These are phyloP conservation scores for Geotrichum histeridarum DNA, from an alignment of 1,139 yeast species.

Conservation along the genomic window DNA sequence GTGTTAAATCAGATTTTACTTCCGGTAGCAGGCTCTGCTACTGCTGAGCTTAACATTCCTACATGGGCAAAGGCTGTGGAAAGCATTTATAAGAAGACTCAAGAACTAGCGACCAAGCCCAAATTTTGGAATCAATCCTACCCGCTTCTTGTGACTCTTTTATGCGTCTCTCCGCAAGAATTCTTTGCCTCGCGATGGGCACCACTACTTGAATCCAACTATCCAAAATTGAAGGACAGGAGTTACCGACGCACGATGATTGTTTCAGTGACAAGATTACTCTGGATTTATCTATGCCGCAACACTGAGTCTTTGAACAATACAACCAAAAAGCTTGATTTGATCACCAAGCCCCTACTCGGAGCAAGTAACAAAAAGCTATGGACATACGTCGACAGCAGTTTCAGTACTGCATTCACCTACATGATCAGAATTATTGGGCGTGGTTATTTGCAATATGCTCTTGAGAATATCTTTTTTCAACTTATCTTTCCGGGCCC, in stretches of 20 bases:
- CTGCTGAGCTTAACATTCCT: conserved; percentile 95
- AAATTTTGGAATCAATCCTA: conserved; percentile 72
- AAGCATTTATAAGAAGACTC: conserved; percentile 52
- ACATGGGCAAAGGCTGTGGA: conserved; percentile 84
- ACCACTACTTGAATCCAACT: conserved; percentile 50
- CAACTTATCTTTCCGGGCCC: conserved; percentile 47
- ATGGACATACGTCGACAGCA: conserved; percentile 57
- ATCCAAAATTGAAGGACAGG: conserved; percentile 46
- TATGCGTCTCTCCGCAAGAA: conserved; percentile 78
- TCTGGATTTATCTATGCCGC: conserved; percentile 87
- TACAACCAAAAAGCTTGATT: conserved; percentile 64
- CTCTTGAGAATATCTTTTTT: conserved; percentile 69
- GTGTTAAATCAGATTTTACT: conserved; percentile 68
- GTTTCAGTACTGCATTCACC: conserved; percentile 59
- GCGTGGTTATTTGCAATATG: conserved; percentile 68
- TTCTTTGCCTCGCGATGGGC: conserved; percentile 76
- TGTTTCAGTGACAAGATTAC: conserved; percentile 61
- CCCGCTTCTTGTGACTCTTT: conserved; percentile 62
- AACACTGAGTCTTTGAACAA: conserved; percentile 84
- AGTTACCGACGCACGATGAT: conserved; percentile 46
- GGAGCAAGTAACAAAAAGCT: conserved; percentile 51
- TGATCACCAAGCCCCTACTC: conserved; percentile 54
- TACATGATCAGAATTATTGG: conserved; percentile 74
- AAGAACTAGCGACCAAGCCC: conserved; percentile 41
- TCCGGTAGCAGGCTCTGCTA: conserved; percentile 77